Evolutionary conservation across 768 basidiomycete species (phyloP).

Genomic region (Neoboletus subvelutipes): DNA sequence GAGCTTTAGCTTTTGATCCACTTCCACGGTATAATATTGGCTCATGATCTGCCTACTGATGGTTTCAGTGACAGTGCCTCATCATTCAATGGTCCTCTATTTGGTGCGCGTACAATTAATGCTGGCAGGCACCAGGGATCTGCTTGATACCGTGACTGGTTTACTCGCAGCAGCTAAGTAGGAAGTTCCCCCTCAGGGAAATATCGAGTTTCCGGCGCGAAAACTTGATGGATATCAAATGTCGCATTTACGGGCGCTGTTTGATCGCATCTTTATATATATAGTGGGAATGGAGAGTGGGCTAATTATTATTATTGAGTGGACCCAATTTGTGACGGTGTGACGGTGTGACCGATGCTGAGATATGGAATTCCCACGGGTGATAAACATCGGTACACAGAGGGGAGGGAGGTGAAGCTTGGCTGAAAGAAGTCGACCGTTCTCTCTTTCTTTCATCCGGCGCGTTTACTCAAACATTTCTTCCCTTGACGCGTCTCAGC

Average conservation of each 20-base stretch:
- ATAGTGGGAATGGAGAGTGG: background rate
- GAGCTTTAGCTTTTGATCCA: background rate
- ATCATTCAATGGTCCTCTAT: background rate
- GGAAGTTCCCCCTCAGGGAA: no score
- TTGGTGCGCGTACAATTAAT: background rate
- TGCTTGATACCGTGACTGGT: background rate
- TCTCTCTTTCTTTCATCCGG: conserved; percentile 30
- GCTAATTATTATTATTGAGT: background rate
- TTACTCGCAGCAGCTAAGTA: background rate
- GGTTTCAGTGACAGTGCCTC: background rate
- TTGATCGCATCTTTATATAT: background rate
- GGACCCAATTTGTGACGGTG: conserved; percentile 7
- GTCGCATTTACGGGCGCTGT: background rate
- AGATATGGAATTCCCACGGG: conserved; percentile 36
- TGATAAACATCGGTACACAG: conserved; percentile 38
- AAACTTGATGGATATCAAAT: background rate
- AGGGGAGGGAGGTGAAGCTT: background rate
- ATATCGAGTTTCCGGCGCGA: background rate
- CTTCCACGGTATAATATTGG: background rate
- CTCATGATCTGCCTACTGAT: background rate
- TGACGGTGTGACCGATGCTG: conserved; percentile 33
- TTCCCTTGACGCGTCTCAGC: conserved; percentile 28
- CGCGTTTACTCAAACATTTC: conserved; percentile 26
- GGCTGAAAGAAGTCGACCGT: conserved; percentile 14
- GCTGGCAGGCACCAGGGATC: no score